Conservation (phyloP, 768 basidiomycete genomes). For the Podaxis sp. region DNA sequence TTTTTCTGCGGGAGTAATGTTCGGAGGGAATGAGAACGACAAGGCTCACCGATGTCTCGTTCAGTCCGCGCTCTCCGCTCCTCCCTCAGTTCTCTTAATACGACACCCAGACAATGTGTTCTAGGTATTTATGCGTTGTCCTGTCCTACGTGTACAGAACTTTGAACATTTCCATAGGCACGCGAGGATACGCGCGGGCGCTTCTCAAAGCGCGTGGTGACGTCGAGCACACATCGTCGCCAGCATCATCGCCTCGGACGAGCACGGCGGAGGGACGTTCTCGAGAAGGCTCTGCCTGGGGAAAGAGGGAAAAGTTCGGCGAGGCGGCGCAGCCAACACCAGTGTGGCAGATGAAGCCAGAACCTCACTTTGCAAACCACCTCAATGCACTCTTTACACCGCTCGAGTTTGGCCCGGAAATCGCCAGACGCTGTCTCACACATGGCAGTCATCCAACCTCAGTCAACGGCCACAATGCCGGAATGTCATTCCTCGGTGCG, state of each 20-base stretch:
- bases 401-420: conserved; percentile 67
- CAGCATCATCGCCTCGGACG: background rate
- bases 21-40: background rate
- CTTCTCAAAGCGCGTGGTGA: conserved; percentile 1
- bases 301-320: conserved; percentile 8
- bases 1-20: background rate
- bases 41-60: conserved; percentile 2
- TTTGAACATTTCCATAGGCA: background rate
- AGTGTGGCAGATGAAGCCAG: conserved; percentile 5
- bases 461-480: conserved; percentile 68
- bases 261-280: background rate
- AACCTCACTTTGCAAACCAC: conserved; percentile 43
- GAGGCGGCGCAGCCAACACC: conserved; percentile 12
- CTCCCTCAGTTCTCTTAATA: background rate
- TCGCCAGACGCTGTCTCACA: conserved; percentile 74
- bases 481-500: conserved; percentile 72
- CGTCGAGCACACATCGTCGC: background rate
- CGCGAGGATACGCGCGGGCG: conserved; percentile 12
- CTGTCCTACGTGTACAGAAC: background rate
- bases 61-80: conserved; percentile 1
- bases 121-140: background rate
- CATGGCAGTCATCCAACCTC: conserved; percentile 75
- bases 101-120: background rate
- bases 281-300: conserved; percentile 3
- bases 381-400: conserved; percentile 63